Conservation (phyloP, 768 basidiomycete genomes). For the Collybia sordida region DNA sequence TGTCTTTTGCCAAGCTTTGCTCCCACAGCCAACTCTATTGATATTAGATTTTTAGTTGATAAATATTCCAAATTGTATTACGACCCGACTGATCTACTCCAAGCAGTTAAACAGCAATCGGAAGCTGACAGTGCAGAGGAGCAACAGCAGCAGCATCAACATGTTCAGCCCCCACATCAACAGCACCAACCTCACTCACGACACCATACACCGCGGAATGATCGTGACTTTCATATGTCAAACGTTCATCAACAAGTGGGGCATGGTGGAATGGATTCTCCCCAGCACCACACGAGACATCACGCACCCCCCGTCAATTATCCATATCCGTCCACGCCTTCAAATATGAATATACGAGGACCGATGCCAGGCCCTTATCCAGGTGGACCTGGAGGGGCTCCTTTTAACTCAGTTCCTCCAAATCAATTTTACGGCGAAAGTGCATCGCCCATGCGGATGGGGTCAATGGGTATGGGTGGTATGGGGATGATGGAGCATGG, state of each 20-base stretch:
- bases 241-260: slow-evolving; percentile 27
- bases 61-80: slow-evolving; percentile 72
- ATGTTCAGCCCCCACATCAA: slow-evolving; percentile 23
- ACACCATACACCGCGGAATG: slow-evolving; percentile 28
- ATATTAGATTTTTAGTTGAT: slow-evolving; percentile 71
- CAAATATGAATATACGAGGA: slow-evolving; percentile 24
- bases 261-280: slow-evolving; percentile 21
- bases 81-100: slow-evolving; percentile 59
- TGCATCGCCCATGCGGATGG: slow-evolving; percentile 35
- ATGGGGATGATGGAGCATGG: slow-evolving; percentile 19
- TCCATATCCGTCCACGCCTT: slow-evolving; percentile 32
- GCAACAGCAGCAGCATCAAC: slow-evolving; percentile 15
- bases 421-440: slow-evolving; percentile 30
- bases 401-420: slow-evolving; percentile 29
- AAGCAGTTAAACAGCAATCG: slow-evolving; percentile 47
- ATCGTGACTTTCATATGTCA: slow-evolving; percentile 27
- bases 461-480: slow-evolving; percentile 19
- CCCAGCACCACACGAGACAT: slow-evolving; percentile 26
- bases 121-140: slow-evolving; percentile 43
- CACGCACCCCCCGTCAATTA: slow-evolving; percentile 23
- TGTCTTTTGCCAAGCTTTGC: slow-evolving; percentile 24
- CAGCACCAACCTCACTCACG: slow-evolving; percentile 26
- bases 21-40: not conserved
- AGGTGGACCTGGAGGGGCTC: slow-evolving; percentile 27
- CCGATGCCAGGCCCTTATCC: slow-evolving; percentile 25